phyloP scores from a whole-genome alignment of 108 stramenopile genomes.

The Cyclotella baltica region DNA sequence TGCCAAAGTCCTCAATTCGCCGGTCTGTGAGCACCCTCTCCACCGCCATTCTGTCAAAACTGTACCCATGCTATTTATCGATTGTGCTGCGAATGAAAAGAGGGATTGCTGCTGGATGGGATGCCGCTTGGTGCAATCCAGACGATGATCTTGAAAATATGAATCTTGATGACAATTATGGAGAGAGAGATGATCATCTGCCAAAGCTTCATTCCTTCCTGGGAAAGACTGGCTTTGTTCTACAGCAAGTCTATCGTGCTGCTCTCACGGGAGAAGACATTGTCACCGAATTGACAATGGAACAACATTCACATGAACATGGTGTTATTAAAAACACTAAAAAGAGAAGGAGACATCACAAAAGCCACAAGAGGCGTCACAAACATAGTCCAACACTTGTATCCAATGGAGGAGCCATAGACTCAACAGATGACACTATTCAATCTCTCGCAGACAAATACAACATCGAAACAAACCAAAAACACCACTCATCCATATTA shows the following conservation, averaged over 20 bases:
- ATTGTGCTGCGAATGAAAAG: neutral
- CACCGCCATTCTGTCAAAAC: neutral
- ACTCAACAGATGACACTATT: neutral
- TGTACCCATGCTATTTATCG: neutral
- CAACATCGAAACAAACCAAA: neutral
- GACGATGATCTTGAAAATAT: neutral
- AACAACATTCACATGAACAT: neutral
- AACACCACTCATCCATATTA: constrained; percentile 22
- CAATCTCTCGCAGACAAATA: neutral
- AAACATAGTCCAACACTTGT: neutral
- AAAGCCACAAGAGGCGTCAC: neutral
- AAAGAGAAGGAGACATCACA: neutral
- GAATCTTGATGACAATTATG: neutral
- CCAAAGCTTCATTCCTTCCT: constrained; percentile 21
- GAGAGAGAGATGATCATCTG: neutral
- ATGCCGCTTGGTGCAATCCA: neutral
- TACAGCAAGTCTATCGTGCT: constrained; percentile 31
- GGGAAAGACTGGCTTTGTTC: constrained; percentile 28
- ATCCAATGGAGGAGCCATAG: constrained; percentile 3
- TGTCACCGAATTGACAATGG: neutral
- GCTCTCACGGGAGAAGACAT: constrained; percentile 10
- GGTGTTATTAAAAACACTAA: neutral
- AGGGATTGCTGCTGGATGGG: neutral
- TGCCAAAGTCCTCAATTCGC: neutral
- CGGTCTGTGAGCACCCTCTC: neutral